Base-by-base conservation (phyloP, 768 basidiomycete species). In the Cystoderma amianthinum region DNA sequence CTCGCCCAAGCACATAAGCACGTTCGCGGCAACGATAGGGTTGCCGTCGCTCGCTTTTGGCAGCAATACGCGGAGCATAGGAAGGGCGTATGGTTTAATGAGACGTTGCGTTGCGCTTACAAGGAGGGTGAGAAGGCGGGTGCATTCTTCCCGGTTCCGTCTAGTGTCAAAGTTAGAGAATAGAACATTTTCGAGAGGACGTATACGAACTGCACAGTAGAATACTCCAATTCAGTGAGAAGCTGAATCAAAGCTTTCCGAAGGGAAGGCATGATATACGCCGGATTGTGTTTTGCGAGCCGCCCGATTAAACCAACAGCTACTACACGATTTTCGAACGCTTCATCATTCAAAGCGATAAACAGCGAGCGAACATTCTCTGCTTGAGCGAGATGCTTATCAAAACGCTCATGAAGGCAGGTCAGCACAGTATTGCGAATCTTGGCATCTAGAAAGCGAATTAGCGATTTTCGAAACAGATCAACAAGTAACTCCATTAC, bases 281-380 rank as follows among this genome's bases (percentile, higher is more conserved):
- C 96, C 0, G 96, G 96, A 54, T 99, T 99, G 61, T 95, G 89
- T 50, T 82, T 80, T 2, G 94, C 90, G 18, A 99, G 76, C 19
- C 96, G 82, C 1, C 96, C 96, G 44, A 99, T 97, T 47, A 98
- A 73, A 16, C 66, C 65, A 39, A 98, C 89, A 2, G 94, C 94
- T n/a, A 84, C 80, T 19, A 91, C 80, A 16, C 96, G 81, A 56
- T 96, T 96, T 37, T 86, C 85, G 61, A 94, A 97, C 5, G 86
- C 83, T 56, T 98, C 96, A 53, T 99, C 96, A 54, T 98, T 98
- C 36, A 99, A 72, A 0, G 94, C 96, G 48, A 98, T 91, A 66
- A 98, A 98, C 11, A 99, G 69, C 9, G 90, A 94, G 11, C 94
- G 80, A n/a, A 99, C 93, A 55, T 97, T 94, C 63, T 98, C 96